Evolutionary conservation across 148 eudicot genomes (phyloP).

Genomic region (Gaultheria prostrata): DNA sequence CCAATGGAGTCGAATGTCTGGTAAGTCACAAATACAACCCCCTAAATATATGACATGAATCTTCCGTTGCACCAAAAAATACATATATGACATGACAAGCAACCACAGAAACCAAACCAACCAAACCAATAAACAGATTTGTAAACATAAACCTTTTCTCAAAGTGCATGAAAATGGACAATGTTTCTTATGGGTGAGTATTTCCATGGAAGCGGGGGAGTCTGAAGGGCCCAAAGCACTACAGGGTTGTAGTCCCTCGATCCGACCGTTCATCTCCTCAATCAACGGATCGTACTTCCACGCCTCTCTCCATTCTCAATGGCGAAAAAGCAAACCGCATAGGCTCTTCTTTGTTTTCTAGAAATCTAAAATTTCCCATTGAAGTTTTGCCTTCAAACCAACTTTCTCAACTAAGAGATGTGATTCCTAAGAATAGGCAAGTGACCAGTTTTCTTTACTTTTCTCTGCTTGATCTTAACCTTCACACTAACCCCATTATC

Average conservation of each 20-base stretch:
- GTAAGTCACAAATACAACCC: too few species aligned
- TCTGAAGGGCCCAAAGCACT: too few species aligned
- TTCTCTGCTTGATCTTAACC: slow-evolving; percentile 7
- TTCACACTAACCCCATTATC: slow-evolving; percentile 1
- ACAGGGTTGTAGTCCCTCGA: too few species aligned
- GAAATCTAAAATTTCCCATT: background rate
- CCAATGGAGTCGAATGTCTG: background rate
- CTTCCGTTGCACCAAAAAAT: too few species aligned
- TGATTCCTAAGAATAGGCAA: background rate
- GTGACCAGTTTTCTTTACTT: background rate
- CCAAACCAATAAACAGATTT: background rate
- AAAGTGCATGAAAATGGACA: background rate
- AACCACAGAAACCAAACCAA: background rate
- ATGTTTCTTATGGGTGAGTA: background rate
- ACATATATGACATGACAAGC: background rate
- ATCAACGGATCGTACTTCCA: too few species aligned
- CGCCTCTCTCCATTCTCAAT: background rate
- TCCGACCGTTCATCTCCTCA: too few species aligned
- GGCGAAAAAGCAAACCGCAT: background rate
- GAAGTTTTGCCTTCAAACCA: background rate
- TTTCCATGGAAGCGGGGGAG: too few species aligned
- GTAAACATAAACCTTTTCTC: background rate
- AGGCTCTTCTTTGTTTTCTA: background rate
- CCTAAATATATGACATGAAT: too few species aligned
- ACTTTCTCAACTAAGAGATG: background rate